Evolutionary conservation across 2,329 filamentous ascomycete species (phyloP), one percentile per base, ranked within the genome.

Genomic region (Podosphaera aphanis): DNA sequence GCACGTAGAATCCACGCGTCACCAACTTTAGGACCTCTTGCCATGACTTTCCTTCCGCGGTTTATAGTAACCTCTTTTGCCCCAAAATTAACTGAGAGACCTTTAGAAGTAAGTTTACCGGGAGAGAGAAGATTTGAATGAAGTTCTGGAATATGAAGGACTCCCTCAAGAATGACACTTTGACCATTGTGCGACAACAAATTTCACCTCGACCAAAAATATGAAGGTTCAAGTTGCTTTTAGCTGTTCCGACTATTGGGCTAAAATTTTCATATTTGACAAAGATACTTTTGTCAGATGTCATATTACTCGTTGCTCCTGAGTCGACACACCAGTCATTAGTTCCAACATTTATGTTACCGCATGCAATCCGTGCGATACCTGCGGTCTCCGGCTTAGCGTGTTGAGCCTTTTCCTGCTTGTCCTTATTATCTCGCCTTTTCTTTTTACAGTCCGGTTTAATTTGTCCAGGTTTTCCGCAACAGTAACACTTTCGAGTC

Each of bases 391-490:
- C 42, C 7, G 16, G 15, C 1, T 16, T 35, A 10, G 11, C 2
- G 5, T 44, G 3, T 10, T 36, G 27, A 2, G 10, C 15, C 29
- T n/a, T 16, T 23, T 23, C 23, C 15, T 40, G 16, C 19, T 40
- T 40, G n/a, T 15, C 15, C 11, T 21, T 36, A 13, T 44, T 18
- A 36, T 44, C 42, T 3, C 18, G 5, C 23, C 21, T 33, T 19
- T 23, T 44, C 18, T 44, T 44, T 23, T 18, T 44, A 16, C 27
- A 44, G 20, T 44, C 42, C 20, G 29, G 42, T 11, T 44, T 44
- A 5, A 35, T 44, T 5, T 36, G 42, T 3, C 29, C 29, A 20
- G 33, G 15, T 44, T 44, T 44, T 23, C 27, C 42, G 7, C 42
- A 44, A 25, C 21, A 23, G 29, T 35, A 44, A 23, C 29, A 44